A percentile compares a stretch with the other conserved stretches of the same genome.
phyloP scores from a whole-genome alignment of 371 early-diverging fungal genomes.

The Dichotomocladium elegans region DNA sequence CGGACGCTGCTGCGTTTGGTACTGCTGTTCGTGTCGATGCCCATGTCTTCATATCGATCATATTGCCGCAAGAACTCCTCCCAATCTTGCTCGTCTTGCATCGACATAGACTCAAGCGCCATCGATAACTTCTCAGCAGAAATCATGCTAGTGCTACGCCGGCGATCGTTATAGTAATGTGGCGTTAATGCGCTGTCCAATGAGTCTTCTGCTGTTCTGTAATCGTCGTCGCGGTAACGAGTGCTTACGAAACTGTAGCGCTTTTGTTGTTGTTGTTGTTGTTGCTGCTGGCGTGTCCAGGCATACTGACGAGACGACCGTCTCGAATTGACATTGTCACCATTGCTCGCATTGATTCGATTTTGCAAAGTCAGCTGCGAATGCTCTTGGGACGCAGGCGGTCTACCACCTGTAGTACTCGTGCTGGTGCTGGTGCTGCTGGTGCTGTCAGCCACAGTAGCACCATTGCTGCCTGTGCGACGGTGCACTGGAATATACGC shows the following conservation, averaged over 20 bases:
- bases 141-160: constrained; percentile 1
- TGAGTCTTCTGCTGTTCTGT: constrained; percentile 4
- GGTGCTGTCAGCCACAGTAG: no score
- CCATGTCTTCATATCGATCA: no score
- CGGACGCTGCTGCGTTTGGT: no score
- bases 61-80: constrained; percentile 46
- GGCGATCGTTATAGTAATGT: constrained; percentile 3
- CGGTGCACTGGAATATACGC: constrained; percentile 34
- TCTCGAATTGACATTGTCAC: constrained; percentile 4
- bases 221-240: constrained; percentile 6
- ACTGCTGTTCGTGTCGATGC: constrained; percentile 16
- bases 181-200: constrained; percentile 13
- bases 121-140: constrained; percentile 8
- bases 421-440: no score
- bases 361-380: constrained; percentile 3
- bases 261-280: constrained; percentile 1
- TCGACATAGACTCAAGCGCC: constrained; percentile 4
- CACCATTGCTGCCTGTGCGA: constrained; percentile 15
- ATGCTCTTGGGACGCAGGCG: neutral
- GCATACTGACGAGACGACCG: constrained; percentile 8
- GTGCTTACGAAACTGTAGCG: neutral
- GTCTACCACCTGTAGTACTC: no score
- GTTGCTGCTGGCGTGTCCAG: constrained; percentile 8
- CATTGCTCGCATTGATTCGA: constrained; percentile 1
- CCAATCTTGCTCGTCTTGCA: constrained; percentile 29